phyloP scores from a whole-genome alignment of 495 filamentous ascomycete genomes.

The Ascodesmis nigricans region DNA sequence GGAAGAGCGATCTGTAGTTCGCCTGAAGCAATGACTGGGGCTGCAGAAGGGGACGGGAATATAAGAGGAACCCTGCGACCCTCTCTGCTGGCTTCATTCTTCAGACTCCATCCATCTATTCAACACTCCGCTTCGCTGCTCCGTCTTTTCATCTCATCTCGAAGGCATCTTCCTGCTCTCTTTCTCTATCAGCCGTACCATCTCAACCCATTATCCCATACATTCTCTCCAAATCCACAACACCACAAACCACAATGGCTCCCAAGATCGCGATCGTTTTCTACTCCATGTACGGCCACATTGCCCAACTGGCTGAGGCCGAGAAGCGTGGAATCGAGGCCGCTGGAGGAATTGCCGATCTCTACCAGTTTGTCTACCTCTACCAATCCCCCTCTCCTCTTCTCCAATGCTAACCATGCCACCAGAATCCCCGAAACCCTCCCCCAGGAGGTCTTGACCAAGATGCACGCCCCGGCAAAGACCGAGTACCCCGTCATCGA shows the following conservation, averaged over 20 bases:
- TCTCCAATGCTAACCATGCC: not conserved
- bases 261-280: slow-evolving; percentile 82
- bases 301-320: slow-evolving; percentile 61
- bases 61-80: no score
- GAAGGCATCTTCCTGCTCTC: no score
- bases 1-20: no score
- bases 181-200: slow-evolving; percentile 4
- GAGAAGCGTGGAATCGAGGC: slow-evolving; percentile 78
- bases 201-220: slow-evolving; percentile 5
- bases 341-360: slow-evolving; percentile 54
- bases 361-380: slow-evolving; percentile 47
- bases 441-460: slow-evolving; percentile 49
- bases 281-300: slow-evolving; percentile 94
- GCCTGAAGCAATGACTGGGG: no score
- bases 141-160: no score
- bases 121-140: no score
- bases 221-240: slow-evolving; percentile 7
- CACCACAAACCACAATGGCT: slow-evolving; percentile 38
- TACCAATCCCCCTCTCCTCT: not conserved
- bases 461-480: slow-evolving; percentile 81
- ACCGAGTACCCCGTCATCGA: slow-evolving; percentile 38
- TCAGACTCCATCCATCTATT: no score
- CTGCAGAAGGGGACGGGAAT: no score
- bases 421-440: slow-evolving; percentile 69
- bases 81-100: no score